Evolutionary conservation across 1,139 yeast species (phyloP).

Genomic region (Pichia sorboxylosa): DNA sequence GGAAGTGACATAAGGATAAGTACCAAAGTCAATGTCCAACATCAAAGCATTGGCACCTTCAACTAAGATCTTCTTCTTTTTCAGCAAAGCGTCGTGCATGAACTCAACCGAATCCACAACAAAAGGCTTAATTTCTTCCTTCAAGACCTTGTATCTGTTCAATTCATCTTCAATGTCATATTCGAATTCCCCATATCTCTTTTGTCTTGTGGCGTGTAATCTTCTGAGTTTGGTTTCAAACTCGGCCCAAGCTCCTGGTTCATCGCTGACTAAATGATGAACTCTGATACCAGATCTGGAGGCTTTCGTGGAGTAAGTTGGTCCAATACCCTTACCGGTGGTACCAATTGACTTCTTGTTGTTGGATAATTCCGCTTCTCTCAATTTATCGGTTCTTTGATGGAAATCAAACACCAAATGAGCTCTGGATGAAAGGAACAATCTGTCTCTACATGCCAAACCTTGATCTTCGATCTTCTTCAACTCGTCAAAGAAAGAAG

Average conservation of each 20-base stretch:
- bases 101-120: slow-evolving; percentile 88
- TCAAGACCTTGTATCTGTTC: slow-evolving; percentile 60
- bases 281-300: slow-evolving; percentile 94
- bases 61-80: slow-evolving; percentile 75
- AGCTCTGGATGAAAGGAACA: slow-evolving; percentile 86
- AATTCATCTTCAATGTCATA: slow-evolving; percentile 77
- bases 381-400: slow-evolving; percentile 88
- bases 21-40: slow-evolving; percentile 96
- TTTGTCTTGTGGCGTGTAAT: slow-evolving; percentile 65
- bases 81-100: slow-evolving; percentile 72
- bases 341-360: slow-evolving; percentile 93
- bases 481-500: slow-evolving; percentile 83
- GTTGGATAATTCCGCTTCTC: slow-evolving; percentile 81
- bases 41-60: slow-evolving; percentile 98
- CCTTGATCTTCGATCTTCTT: slow-evolving; percentile 74
- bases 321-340: slow-evolving; percentile 98
- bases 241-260: slow-evolving; percentile 87
- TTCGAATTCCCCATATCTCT: slow-evolving; percentile 88
- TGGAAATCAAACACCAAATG: slow-evolving; percentile 96
- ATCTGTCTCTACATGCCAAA: slow-evolving; percentile 63
- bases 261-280: slow-evolving; percentile 85
- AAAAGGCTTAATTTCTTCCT: slow-evolving; percentile 70
- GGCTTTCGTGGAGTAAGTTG: slow-evolving; percentile 94
- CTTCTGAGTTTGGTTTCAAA: slow-evolving; percentile 71
- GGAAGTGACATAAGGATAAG: slow-evolving; percentile 95